These are phyloP conservation scores for Xylariaceae sp. DNA, from an alignment of 2,329 filamentous ascomycete genomes.

Conservation along the genomic window DNA sequence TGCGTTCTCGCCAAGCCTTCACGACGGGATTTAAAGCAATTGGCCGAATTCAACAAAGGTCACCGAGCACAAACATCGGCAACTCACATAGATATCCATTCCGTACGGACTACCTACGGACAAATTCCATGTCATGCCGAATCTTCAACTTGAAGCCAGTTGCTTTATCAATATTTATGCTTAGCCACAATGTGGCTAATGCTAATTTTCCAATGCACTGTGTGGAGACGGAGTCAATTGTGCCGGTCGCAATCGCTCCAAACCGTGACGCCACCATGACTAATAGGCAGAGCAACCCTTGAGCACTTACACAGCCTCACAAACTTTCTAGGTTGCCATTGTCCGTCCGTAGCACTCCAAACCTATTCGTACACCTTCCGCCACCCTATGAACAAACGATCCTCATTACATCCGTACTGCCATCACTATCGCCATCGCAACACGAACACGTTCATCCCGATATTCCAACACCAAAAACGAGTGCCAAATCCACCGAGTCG, in stretches of 20 bases:
- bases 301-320: constrained; percentile 9
- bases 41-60: no score
- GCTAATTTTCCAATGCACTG: neutral
- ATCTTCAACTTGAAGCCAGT: no score
- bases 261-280: constrained; percentile 14
- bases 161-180: neutral
- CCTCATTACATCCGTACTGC: constrained; percentile 3
- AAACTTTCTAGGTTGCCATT: neutral
- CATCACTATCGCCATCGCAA: neutral
- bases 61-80: no score
- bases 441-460: neutral
- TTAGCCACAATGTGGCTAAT: constrained; percentile 10
- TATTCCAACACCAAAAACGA: neutral
- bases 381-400: neutral
- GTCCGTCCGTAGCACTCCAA: neutral
- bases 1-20: neutral
- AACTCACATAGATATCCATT: no score
- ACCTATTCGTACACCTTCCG: constrained; percentile 4
- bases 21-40: neutral
- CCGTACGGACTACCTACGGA: no score
- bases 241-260: neutral
- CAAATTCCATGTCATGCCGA: no score
- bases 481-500: constrained; percentile 1
- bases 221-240: neutral
- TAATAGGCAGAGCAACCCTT: neutral